phyloP scores from a whole-genome alignment of 1,284 basidiomycete genomes.

The Moesziomyces sp. region DNA sequence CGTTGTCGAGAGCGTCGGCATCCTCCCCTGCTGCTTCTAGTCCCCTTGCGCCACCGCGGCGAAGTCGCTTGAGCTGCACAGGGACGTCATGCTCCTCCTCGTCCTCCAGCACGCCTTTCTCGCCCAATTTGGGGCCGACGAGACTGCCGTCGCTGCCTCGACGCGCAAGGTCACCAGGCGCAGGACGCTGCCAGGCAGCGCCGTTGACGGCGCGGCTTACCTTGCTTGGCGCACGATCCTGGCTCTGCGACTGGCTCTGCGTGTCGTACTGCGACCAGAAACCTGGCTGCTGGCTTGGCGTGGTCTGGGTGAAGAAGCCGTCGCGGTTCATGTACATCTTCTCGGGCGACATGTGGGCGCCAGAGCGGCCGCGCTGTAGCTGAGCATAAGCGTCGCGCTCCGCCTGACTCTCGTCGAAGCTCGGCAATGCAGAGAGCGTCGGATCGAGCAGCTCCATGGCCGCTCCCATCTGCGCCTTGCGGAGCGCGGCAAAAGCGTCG shows the following conservation, averaged over 20 bases:
- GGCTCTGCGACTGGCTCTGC: constrained; percentile 31
- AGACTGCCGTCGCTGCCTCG: constrained; percentile 13
- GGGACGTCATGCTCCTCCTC: constrained; percentile 26
- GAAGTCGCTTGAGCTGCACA: constrained; percentile 39
- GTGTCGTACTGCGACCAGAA: constrained; percentile 37
- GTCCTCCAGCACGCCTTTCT: not conserved
- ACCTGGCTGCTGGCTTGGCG: constrained; percentile 38
- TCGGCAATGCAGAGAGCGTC: constrained; percentile 49
- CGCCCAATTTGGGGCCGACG: not conserved
- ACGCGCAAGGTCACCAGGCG: constrained; percentile 2
- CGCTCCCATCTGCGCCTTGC: constrained; percentile 50
- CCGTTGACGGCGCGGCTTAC: not conserved
- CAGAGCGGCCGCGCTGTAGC: constrained; percentile 13
- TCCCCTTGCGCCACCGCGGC: constrained; percentile 12
- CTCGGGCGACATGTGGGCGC: constrained; percentile 19
- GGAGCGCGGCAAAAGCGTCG: constrained; percentile 61
- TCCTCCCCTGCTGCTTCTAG: not conserved
- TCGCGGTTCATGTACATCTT: constrained; percentile 62
- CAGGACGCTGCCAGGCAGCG: constrained; percentile 14
- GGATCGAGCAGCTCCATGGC: constrained; percentile 46
- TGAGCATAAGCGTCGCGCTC: constrained; percentile 38
- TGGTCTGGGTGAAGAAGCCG: constrained; percentile 65
- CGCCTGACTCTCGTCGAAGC: constrained; percentile 53
- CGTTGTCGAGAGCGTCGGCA: constrained; percentile 2
- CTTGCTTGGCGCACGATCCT: not conserved